phyloP scores from a whole-genome alignment of 768 basidiomycete genomes.

The Austroboletus festivus region DNA sequence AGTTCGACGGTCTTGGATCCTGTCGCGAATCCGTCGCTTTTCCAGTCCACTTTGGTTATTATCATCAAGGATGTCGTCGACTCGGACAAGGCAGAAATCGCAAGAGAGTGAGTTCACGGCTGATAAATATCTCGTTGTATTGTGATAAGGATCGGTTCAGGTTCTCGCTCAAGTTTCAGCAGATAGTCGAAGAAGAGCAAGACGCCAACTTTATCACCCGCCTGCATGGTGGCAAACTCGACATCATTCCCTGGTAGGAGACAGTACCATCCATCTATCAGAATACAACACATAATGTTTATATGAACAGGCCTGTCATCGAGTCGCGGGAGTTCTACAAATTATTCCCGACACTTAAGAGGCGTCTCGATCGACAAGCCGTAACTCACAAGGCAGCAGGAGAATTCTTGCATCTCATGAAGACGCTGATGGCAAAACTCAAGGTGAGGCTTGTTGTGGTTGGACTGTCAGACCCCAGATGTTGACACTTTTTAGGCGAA shows the following conservation, averaged over 20 bases:
- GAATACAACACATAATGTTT: background rate
- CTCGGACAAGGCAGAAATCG: slow-evolving; percentile 56
- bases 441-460: slow-evolving; percentile 39
- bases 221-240: slow-evolving; percentile 50
- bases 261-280: background rate
- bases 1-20: slow-evolving; percentile 56
- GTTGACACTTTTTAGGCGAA: slow-evolving; percentile 41
- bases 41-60: slow-evolving; percentile 56
- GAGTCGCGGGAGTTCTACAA: slow-evolving; percentile 57
- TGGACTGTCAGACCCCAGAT: background rate
- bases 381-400: slow-evolving; percentile 49
- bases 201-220: slow-evolving; percentile 58
- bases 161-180: slow-evolving; percentile 54
- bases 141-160: slow-evolving; percentile 26
- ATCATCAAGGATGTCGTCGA: slow-evolving; percentile 71
- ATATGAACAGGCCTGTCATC: slow-evolving; percentile 48
- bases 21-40: slow-evolving; percentile 52
- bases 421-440: slow-evolving; percentile 63
- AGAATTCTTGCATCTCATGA: slow-evolving; percentile 53
- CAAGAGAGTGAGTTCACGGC: slow-evolving; percentile 46
- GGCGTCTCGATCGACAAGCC: slow-evolving; percentile 43
- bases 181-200: slow-evolving; percentile 59
- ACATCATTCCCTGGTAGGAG: slow-evolving; percentile 53
- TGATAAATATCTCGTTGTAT: background rate
- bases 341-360: slow-evolving; percentile 45